Conservation (phyloP, 2,329 filamentous ascomycete genomes). For the Chaetomiaceae sp. region DNA sequence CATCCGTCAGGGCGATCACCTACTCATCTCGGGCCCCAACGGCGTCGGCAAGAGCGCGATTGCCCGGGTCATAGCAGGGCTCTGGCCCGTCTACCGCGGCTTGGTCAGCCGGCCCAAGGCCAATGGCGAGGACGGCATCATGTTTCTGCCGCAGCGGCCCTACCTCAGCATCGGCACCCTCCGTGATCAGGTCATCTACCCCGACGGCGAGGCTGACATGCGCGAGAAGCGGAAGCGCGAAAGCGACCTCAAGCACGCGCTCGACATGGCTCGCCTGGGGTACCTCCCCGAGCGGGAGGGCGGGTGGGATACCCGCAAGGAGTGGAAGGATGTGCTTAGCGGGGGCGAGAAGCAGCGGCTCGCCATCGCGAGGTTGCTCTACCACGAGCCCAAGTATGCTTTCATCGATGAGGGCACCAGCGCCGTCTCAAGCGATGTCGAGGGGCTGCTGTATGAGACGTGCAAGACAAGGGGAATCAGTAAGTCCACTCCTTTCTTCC, state of each 20-base stretch:
- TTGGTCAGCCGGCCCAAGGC: slow-evolving; percentile 81
- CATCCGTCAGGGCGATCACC: slow-evolving; percentile 83
- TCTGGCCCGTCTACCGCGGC: slow-evolving; percentile 95
- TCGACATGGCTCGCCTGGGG: slow-evolving; percentile 80
- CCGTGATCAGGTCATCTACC: slow-evolving; percentile 96
- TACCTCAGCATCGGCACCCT: slow-evolving; percentile 90
- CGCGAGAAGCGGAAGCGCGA: slow-evolving; percentile 64
- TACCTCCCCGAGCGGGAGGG: slow-evolving; percentile 91
- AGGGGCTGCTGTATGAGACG: slow-evolving; percentile 86
- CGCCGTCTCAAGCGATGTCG: slow-evolving; percentile 89
- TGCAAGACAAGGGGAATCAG: slow-evolving; percentile 92
- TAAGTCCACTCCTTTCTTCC: slow-evolving; percentile 43
- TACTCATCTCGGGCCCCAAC: slow-evolving; percentile 91
- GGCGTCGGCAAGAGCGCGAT: slow-evolving; percentile 92
- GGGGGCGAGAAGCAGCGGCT: slow-evolving; percentile 97
- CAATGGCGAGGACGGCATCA: slow-evolving; percentile 83
- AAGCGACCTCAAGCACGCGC: slow-evolving; percentile 73
- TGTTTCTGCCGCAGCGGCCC: slow-evolving; percentile 93
- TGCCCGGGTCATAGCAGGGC: slow-evolving; percentile 77
- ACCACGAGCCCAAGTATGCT: slow-evolving; percentile 91
- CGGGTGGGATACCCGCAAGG: slow-evolving; percentile 93
- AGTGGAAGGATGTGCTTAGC: slow-evolving; percentile 97
- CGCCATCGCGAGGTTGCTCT: slow-evolving; percentile 82
- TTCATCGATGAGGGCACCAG: slow-evolving; percentile 95
- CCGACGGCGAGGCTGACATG: slow-evolving; percentile 94